phyloP scores from a whole-genome alignment of 495 filamentous ascomycete species.

The Neurospora sp. region DNA sequence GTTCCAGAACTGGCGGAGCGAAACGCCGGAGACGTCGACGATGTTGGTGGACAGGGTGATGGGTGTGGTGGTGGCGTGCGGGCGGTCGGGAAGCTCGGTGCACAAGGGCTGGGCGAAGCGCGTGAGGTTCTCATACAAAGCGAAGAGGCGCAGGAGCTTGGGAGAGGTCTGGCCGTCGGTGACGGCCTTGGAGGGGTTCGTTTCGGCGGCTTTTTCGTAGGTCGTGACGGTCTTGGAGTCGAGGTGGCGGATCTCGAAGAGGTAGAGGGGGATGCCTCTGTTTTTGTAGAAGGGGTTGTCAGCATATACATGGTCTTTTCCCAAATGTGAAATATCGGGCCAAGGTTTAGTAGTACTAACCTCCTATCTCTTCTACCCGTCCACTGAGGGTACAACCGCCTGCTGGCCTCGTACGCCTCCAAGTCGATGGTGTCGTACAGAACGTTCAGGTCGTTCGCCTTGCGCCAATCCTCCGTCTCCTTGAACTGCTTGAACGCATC shows the following conservation, averaged over 20 bases:
- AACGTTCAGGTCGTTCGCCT: constrained; percentile 60
- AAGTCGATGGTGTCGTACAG: constrained; percentile 73
- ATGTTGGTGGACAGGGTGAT: constrained; percentile 85
- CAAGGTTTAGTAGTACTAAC: constrained; percentile 9
- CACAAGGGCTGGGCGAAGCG: constrained; percentile 78
- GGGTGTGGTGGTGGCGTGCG: constrained; percentile 55
- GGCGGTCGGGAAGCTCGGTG: constrained; percentile 56
- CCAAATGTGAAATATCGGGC: background rate
- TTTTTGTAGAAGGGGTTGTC: background rate
- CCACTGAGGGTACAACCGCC: constrained; percentile 85
- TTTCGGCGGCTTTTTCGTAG: constrained; percentile 58
- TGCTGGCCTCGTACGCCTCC: constrained; percentile 68
- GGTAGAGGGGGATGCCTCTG: constrained; percentile 80
- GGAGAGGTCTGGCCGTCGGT: constrained; percentile 51
- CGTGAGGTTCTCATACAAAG: constrained; percentile 83
- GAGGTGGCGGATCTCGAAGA: constrained; percentile 76
- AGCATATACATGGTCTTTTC: background rate
- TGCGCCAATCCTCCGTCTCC: constrained; percentile 81
- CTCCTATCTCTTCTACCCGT: constrained; percentile 72
- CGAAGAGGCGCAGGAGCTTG: constrained; percentile 71
- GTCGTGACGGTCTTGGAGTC: constrained; percentile 66
- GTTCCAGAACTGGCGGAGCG: constrained; percentile 89
- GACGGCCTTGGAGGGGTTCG: constrained; percentile 39
- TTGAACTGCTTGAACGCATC: constrained; percentile 78
- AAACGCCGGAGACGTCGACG: constrained; percentile 74